Conservation (phyloP, 73 alveolate genomes). For the Paramecium octaurelia region DNA sequence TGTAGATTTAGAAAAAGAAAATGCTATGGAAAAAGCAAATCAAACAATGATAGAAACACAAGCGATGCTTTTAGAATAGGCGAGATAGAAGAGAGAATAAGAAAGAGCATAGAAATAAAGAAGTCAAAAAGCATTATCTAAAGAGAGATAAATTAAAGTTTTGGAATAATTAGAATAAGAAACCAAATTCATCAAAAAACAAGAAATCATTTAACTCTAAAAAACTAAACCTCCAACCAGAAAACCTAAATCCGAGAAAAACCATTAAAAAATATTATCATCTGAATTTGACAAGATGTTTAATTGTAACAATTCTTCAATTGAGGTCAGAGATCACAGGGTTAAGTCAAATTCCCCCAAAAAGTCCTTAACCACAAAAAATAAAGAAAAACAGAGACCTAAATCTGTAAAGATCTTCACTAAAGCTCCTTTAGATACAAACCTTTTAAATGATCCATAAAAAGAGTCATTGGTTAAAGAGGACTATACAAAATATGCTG, state of each 20-base stretch:
- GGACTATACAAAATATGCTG: neutral
- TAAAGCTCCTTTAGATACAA: constrained; percentile 32
- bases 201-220: neutral
- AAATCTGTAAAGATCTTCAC: constrained; percentile 32
- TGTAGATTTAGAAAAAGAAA: neutral
- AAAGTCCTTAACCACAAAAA: neutral
- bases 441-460: neutral
- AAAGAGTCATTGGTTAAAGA: neutral
- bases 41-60: neutral
- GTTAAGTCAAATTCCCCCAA: neutral
- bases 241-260: neutral
- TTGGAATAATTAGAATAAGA: constrained; percentile 37
- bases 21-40: constrained; percentile 49
- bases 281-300: neutral
- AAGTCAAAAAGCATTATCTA: constrained; percentile 2
- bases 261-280: neutral
- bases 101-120: constrained; percentile 14
- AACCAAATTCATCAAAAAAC: neutral
- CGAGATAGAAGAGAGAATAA: neutral
- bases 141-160: constrained; percentile 17
- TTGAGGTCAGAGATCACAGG: neutral
- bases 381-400: constrained; percentile 5
- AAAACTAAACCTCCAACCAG: neutral
- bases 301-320: neutral
- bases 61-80: neutral